These are phyloP conservation scores for Colletotrichum cordylinicola DNA, from an alignment of 2,329 filamentous ascomycete genomes.

Conservation along the genomic window DNA sequence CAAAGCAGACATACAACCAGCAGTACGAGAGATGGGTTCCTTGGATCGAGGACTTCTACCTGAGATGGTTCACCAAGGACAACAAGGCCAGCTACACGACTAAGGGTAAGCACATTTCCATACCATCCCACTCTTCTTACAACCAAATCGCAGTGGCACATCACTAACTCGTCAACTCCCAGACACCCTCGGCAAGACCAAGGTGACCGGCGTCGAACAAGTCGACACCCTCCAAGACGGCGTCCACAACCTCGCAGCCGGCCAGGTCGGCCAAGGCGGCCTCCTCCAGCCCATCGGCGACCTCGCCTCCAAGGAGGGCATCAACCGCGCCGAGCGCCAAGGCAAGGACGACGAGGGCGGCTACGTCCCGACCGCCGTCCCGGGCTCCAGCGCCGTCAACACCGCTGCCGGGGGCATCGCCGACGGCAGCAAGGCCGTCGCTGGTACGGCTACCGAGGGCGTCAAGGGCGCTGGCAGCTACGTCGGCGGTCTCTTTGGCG, in stretches of 20 bases:
- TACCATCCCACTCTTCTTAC: not conserved
- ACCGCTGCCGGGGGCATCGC: slow-evolving; percentile 30
- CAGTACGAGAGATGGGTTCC: slow-evolving; percentile 80
- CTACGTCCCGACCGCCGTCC: slow-evolving; percentile 42
- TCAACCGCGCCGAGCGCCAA: slow-evolving; percentile 68
- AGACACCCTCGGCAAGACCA: slow-evolving; percentile 73
- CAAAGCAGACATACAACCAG: slow-evolving; percentile 69
- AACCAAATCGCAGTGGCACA: fast-evolving
- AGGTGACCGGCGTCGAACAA: slow-evolving; percentile 71
- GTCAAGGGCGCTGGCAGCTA: slow-evolving; percentile 33
- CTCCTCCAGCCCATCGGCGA: slow-evolving; percentile 70
- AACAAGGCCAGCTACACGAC: slow-evolving; percentile 78
- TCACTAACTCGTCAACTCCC: not conserved
- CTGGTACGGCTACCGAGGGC: slow-evolving; percentile 28
- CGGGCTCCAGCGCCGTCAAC: slow-evolving; percentile 32
- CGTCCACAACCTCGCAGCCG: slow-evolving; percentile 65
- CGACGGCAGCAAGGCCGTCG: slow-evolving; percentile 37
- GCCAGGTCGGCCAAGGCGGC: slow-evolving; percentile 73
- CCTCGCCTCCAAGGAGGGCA: slow-evolving; percentile 64
- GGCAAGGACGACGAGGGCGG: slow-evolving; percentile 67
- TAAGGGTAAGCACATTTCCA: slow-evolving; percentile 57
- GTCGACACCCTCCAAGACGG: slow-evolving; percentile 74
- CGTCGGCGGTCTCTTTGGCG: slow-evolving; percentile 39
- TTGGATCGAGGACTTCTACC: slow-evolving; percentile 77
- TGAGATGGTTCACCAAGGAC: slow-evolving; percentile 76